Base-by-base conservation (phyloP, 208 protist genomes). In the Acanthamoeba culbertsoni region DNA sequence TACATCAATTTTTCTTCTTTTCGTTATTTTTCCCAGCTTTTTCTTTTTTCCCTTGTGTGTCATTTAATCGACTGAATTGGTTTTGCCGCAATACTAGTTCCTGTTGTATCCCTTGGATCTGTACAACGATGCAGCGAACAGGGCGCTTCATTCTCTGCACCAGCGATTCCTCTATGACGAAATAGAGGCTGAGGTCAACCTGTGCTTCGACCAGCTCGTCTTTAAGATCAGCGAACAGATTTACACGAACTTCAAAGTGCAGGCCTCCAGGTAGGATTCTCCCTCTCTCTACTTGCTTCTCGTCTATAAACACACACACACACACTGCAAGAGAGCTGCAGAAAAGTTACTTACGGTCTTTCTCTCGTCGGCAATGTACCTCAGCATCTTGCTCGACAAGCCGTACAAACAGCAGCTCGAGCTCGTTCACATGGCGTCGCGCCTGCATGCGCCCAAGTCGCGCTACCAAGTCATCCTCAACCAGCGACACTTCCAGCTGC, bases 121-220 rank as follows among this genome's bases (percentile, higher is more conserved):
- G 16, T 98, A 98, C 82, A 97, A 97, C 75, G 97, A 98, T 86
- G 96, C 95, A 20, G 96, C 96, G 26, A 82, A 95, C 57, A 33
- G 68, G 37, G 95, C 96, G 35, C 90, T 98, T 1, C 43, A 92
- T 28, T 28, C n/a, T 18, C 93, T 98, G 8, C 57, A 96, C 16
- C 77, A 94, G 65, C 92, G 93, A 46, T 97, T 95, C 79, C 86
- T 98, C 12, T 98, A 96, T 51, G 95, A 98, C 89, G 97, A 98
- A 92, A 95, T 98, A 45, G 95, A 98, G 86, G 97, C 96, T 26
- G 97, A 98, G 84, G 88, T 95, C 7, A 97, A 97, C 71, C 93
- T 98, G 0, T 90, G 68, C 43, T 98, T 98, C 45, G 97, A 98
- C 94, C 96, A 98, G 94, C 65, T 98, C 1, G 43, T 98, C 16